Conservation (phyloP, 2,329 filamentous ascomycete genomes). For the Fusarium zealandicum region DNA sequence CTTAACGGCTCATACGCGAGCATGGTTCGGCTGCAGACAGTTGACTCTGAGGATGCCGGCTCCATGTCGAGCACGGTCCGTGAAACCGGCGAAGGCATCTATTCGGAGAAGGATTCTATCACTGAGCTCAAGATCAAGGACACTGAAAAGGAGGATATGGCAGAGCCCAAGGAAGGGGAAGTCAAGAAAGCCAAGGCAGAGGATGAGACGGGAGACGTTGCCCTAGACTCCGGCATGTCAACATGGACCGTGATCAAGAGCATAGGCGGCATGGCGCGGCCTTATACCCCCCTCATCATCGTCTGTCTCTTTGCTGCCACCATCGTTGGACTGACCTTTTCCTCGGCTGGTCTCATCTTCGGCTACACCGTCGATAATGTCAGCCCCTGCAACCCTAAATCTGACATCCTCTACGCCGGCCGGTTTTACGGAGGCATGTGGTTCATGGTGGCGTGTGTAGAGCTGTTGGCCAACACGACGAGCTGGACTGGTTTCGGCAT, state of each 20-base stretch:
- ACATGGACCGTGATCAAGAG: slow-evolving; percentile 50
- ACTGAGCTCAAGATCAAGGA: slow-evolving; percentile 40
- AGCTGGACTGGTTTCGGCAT: slow-evolving; percentile 60
- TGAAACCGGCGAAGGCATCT: slow-evolving; percentile 53
- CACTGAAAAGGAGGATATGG: slow-evolving; percentile 50
- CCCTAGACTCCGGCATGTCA: slow-evolving; percentile 52
- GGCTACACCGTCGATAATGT: slow-evolving; percentile 51
- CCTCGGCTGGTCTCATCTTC: slow-evolving; percentile 61
- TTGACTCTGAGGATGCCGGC: slow-evolving; percentile 44
- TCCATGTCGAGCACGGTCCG: slow-evolving; percentile 44
- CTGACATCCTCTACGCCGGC: slow-evolving; percentile 47
- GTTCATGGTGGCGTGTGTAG: slow-evolving; percentile 58
- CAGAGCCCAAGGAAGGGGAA: slow-evolving; percentile 45
- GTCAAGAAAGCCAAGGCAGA: slow-evolving; percentile 44
- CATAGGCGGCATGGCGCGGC: slow-evolving; percentile 48
- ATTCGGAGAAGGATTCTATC: slow-evolving; percentile 50
- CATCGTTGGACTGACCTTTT: slow-evolving; percentile 64
- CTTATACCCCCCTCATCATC: slow-evolving; percentile 49
- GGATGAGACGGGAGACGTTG: slow-evolving; percentile 43
- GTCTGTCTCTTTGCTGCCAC: slow-evolving; percentile 52
- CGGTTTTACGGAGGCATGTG: slow-evolving; percentile 64
- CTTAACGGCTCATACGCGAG: slow-evolving; percentile 59
- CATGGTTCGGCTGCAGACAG: slow-evolving; percentile 56
- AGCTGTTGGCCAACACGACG: slow-evolving; percentile 61
- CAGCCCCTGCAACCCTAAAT: slow-evolving; percentile 56